Evolutionary conservation across 495 filamentous ascomycete species (phyloP).

Genomic region (Trichoderma asperelloides): DNA sequence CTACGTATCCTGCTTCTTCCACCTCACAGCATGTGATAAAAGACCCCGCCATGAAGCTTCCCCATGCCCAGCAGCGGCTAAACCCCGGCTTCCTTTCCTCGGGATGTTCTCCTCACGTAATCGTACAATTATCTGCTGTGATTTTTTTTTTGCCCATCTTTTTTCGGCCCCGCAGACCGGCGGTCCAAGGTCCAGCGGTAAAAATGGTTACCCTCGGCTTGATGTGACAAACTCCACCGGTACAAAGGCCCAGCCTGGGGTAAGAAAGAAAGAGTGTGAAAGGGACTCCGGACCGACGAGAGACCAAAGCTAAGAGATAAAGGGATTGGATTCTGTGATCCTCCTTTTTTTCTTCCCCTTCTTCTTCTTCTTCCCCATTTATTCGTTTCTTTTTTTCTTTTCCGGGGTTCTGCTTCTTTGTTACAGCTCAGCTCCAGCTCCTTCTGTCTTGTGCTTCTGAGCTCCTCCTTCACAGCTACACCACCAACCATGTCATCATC

Average conservation of each 20-base stretch:
- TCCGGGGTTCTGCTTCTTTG: neutral
- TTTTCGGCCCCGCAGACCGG: neutral
- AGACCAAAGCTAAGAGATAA: neutral
- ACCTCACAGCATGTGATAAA: neutral
- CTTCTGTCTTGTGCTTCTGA: conserved; percentile 40
- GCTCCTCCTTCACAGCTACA: neutral
- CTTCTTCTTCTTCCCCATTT: conserved; percentile 9
- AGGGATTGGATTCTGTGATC: too few species aligned
- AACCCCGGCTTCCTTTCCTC: neutral
- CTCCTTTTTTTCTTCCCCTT: neutral
- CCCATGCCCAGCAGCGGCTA: neutral
- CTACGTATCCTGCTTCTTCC: neutral
- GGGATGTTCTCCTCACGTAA: neutral
- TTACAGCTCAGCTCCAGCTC: too few species aligned
- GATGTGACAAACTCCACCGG: conserved; percentile 12
- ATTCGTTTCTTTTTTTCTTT: neutral
- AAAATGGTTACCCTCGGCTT: conserved; percentile 31
- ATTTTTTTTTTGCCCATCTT: too few species aligned
- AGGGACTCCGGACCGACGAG: neutral
- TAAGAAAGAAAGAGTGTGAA: neutral
- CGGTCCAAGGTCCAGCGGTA: neutral
- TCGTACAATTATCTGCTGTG: neutral
- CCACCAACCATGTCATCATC: conserved; percentile 31
- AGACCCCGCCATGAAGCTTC: neutral
- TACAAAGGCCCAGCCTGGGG: neutral